Evolutionary conservation across 2,329 filamentous ascomycete species (phyloP).

Genomic region (Penicillium capsulatum): DNA sequence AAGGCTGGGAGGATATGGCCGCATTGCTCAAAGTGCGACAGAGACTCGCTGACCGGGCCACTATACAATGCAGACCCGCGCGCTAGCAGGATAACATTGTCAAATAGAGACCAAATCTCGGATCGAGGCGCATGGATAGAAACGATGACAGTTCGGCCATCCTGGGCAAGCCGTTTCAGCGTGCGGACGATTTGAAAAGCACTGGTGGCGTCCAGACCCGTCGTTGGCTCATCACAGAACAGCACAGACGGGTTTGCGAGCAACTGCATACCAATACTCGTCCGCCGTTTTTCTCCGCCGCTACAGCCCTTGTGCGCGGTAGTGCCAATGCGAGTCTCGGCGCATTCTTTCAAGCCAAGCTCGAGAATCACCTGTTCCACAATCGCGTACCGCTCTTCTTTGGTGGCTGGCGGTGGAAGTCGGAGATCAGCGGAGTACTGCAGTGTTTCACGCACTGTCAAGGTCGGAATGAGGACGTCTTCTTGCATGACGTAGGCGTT

Average conservation of each 20-base stretch:
- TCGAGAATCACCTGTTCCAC: slow-evolving; percentile 75
- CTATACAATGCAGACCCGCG: slow-evolving; percentile 66
- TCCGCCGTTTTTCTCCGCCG: slow-evolving; percentile 71
- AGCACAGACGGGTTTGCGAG: slow-evolving; percentile 74
- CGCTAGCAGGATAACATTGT: slow-evolving; percentile 65
- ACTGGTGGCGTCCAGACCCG: slow-evolving; percentile 67
- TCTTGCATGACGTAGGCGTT: slow-evolving; percentile 65
- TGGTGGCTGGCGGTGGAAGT: slow-evolving; percentile 59
- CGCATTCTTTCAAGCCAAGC: slow-evolving; percentile 71
- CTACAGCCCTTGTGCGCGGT: slow-evolving; percentile 70
- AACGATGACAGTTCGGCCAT: slow-evolving; percentile 66
- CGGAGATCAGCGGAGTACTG: slow-evolving; percentile 68
- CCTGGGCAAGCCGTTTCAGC: slow-evolving; percentile 62
- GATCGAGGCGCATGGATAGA: slow-evolving; percentile 75
- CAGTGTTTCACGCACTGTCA: slow-evolving; percentile 73
- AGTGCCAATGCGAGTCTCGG: slow-evolving; percentile 68
- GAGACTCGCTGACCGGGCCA: slow-evolving; percentile 54
- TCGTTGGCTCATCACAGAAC: slow-evolving; percentile 76
- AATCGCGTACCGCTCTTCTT: slow-evolving; percentile 56
- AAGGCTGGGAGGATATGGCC: slow-evolving; percentile 64
- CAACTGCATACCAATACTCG: slow-evolving; percentile 73
- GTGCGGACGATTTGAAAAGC: slow-evolving; percentile 70
- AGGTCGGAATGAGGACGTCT: slow-evolving; percentile 66
- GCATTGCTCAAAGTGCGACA: slow-evolving; percentile 60
- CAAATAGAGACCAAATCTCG: slow-evolving; percentile 75